Conservation (phyloP, 345 rosid genomes). For the Eucalyptus curtisii region DNA sequence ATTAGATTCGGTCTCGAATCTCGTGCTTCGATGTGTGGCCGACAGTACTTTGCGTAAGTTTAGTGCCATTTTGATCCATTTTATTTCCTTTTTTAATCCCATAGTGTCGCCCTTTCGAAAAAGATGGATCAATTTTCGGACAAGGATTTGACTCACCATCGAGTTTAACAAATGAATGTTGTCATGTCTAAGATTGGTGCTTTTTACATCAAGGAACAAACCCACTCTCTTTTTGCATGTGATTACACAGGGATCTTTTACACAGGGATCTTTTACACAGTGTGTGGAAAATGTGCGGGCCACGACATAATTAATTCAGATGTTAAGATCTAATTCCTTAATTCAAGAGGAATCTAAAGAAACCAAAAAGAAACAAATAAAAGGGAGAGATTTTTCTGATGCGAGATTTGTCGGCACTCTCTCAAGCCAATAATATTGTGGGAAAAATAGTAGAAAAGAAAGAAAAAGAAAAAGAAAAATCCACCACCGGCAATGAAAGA, state of each 20-base stretch:
- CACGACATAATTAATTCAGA: neutral
- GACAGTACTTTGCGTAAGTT: neutral
- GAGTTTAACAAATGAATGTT: neutral
- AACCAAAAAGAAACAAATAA: neutral
- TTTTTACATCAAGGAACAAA: neutral
- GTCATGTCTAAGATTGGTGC: neutral
- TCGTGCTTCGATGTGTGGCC: neutral
- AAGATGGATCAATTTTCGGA: neutral
- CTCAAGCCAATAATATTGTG: neutral
- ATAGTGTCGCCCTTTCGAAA: neutral
- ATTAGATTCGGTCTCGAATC: neutral
- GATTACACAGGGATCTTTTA: neutral
- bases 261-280: neutral
- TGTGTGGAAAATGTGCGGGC: neutral
- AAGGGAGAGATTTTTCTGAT: neutral
- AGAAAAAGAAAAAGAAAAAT: neutral
- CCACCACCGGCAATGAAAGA: neutral
- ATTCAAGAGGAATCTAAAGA: neutral
- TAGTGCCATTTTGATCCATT: neutral
- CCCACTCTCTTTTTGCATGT: neutral
- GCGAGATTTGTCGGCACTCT: neutral
- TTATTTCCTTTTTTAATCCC: neutral
- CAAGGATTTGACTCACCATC: neutral
- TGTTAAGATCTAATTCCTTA: neutral
- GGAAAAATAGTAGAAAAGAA: neutral